These are phyloP conservation scores for Paramecium biaurelia DNA, from an alignment of 73 alveolate species.

Conservation along the genomic window DNA sequence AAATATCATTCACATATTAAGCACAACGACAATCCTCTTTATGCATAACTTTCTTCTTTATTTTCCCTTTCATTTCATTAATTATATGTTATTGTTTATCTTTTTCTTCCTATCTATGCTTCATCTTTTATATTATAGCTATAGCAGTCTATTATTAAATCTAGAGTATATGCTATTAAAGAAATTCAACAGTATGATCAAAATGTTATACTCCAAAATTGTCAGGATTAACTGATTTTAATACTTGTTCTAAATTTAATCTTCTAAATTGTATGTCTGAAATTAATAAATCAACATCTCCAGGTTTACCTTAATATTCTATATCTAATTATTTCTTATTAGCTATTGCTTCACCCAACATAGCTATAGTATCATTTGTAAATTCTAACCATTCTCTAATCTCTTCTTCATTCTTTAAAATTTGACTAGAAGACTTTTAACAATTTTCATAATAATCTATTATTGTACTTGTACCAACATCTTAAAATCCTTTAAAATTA, in stretches of 20 bases:
- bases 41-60: neutral
- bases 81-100: neutral
- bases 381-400: neutral
- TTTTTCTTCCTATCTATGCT: neutral
- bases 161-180: neutral
- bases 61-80: neutral
- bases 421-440: neutral
- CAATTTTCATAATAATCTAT: neutral
- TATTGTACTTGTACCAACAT: neutral
- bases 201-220: neutral
- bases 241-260: neutral
- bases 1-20: neutral
- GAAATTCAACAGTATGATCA: neutral
- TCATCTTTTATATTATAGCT: neutral
- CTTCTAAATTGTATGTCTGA: neutral
- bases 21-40: constrained; percentile 18
- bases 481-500: neutral
- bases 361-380: neutral
- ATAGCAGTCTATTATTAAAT: neutral
- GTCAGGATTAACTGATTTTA: neutral
- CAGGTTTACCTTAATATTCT: neutral
- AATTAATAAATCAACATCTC: neutral
- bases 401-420: neutral
- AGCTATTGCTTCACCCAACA: neutral
- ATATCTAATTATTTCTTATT: neutral